Evolutionary conservation across 1,284 basidiomycete genomes (phyloP).

Genomic region (Trichosporon sp.): DNA sequence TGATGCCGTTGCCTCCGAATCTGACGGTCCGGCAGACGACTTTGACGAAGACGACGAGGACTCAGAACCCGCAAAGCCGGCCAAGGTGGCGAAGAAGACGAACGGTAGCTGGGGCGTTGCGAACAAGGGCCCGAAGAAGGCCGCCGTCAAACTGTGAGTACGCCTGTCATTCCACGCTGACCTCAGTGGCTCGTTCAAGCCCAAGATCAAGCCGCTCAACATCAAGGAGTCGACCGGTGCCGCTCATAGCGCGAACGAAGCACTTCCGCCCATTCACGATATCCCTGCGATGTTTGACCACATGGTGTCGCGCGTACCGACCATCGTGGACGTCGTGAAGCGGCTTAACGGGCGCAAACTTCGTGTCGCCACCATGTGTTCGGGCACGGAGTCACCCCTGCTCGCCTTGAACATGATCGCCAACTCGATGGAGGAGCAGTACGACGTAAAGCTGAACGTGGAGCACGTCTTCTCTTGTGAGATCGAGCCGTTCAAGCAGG

Average conservation of each 20-base stretch:
- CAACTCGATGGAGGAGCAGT: slow-evolving; percentile 66
- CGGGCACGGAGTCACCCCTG: slow-evolving; percentile 86
- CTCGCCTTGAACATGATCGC: slow-evolving; percentile 81
- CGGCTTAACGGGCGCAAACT: slow-evolving; percentile 74
- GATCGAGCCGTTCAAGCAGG: slow-evolving; percentile 97
- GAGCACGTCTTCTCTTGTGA: slow-evolving; percentile 97
- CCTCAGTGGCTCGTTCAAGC: slow-evolving; percentile 25
- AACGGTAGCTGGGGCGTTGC: slow-evolving; percentile 30
- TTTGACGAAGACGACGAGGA: slow-evolving; percentile 22
- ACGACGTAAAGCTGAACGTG: slow-evolving; percentile 63
- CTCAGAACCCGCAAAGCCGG: slow-evolving; percentile 10
- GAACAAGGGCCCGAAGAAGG: slow-evolving; percentile 29
- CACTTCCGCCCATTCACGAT: slow-evolving; percentile 70
- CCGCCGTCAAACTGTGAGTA: slow-evolving; percentile 31
- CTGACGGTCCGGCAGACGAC: slow-evolving; percentile 11
- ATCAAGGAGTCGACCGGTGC: slow-evolving; percentile 18
- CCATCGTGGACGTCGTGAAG: slow-evolving; percentile 57
- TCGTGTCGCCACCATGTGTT: slow-evolving; percentile 93
- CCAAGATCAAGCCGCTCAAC: slow-evolving; percentile 30
- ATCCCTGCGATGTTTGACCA: slow-evolving; percentile 81
- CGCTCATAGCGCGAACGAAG: slow-evolving; percentile 39
- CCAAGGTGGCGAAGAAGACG: slow-evolving; percentile 22
- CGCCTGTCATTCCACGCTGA: neutral
- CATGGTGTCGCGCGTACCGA: slow-evolving; percentile 51
- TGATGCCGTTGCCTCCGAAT: slow-evolving; percentile 8